phyloP scores from a whole-genome alignment of 2,329 filamentous ascomycete genomes.

The Colletotrichum euphorbiae region DNA sequence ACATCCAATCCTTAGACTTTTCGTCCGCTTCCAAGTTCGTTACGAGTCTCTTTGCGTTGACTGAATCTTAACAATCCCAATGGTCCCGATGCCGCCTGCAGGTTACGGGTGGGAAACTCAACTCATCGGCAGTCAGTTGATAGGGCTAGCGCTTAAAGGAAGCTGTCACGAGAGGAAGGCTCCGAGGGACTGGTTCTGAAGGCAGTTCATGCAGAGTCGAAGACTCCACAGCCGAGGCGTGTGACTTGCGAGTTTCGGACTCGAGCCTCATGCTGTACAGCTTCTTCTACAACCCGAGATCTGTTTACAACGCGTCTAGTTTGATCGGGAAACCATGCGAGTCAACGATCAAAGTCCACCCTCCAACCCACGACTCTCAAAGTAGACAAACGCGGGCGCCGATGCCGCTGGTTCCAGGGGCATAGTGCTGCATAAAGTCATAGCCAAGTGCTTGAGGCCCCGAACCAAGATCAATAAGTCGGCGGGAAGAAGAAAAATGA shows the following conservation, averaged over 20 bases:
- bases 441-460: constrained; percentile 46
- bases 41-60: constrained; percentile 20
- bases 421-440: constrained; percentile 59
- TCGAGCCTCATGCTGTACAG: not conserved
- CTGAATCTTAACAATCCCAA: not conserved
- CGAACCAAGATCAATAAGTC: constrained; percentile 11
- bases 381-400: not conserved
- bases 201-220: constrained; percentile 16
- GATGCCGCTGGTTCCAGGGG: constrained; percentile 2
- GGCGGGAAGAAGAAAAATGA: not conserved
- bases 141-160: not conserved
- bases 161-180: not conserved
- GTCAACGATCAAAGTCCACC: not conserved
- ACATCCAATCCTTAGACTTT: constrained; percentile 18
- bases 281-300: not conserved
- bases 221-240: not conserved
- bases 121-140: constrained; percentile 7
- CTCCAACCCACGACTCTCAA: constrained; percentile 3
- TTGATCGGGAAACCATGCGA: not conserved
- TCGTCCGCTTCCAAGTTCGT: not conserved
- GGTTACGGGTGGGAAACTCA: constrained; percentile 22
- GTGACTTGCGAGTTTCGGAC: not conserved
- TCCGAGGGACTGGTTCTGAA: constrained; percentile 3
- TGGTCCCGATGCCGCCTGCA: not conserved
- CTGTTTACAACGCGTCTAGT: not conserved